Evolutionary conservation across 192 early-diverging fungal genomes (phyloP).

Genomic region (Entomortierella parvispora): DNA sequence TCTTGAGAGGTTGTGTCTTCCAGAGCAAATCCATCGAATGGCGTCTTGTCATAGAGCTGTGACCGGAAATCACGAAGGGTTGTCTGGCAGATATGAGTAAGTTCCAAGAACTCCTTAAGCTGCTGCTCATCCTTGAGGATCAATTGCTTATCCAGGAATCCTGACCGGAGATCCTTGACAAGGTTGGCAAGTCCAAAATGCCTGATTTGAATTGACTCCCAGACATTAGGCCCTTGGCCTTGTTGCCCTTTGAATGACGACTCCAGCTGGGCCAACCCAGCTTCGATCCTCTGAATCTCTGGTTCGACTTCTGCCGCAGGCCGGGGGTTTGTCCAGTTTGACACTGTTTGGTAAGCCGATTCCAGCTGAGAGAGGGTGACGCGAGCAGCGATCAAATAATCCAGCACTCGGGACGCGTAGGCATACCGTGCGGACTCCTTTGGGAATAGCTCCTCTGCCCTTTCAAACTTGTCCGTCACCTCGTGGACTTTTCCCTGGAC

Average conservation of each 20-base stretch:
- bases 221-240: constrained; percentile 16
- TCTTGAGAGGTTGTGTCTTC: constrained; percentile 24
- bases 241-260: constrained; percentile 16
- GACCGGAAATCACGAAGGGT: constrained; percentile 33
- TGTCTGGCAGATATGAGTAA: constrained; percentile 21
- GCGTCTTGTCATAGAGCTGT: constrained; percentile 20
- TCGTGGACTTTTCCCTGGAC: constrained; percentile 27
- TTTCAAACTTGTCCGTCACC: constrained; percentile 1
- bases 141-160: constrained; percentile 32
- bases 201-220: constrained; percentile 44
- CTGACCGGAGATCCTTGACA: constrained; percentile 23
- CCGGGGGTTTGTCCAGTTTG: constrained; percentile 22
- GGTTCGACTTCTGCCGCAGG: constrained; percentile 20
- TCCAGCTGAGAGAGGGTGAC: constrained; percentile 25
- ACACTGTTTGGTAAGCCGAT: constrained; percentile 19
- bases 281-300: constrained; percentile 13
- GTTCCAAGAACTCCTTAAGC: constrained; percentile 31
- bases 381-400: constrained; percentile 21
- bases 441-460: constrained; percentile 15
- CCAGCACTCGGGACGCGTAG: constrained; percentile 36
- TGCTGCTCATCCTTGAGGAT: constrained; percentile 30
- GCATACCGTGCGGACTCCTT: constrained; percentile 24
- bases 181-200: constrained; percentile 30
- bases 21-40: constrained; percentile 20
- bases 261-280: constrained; percentile 16